Conservation (phyloP, 305 asterid species). For the Euphrasia arctica region DNA sequence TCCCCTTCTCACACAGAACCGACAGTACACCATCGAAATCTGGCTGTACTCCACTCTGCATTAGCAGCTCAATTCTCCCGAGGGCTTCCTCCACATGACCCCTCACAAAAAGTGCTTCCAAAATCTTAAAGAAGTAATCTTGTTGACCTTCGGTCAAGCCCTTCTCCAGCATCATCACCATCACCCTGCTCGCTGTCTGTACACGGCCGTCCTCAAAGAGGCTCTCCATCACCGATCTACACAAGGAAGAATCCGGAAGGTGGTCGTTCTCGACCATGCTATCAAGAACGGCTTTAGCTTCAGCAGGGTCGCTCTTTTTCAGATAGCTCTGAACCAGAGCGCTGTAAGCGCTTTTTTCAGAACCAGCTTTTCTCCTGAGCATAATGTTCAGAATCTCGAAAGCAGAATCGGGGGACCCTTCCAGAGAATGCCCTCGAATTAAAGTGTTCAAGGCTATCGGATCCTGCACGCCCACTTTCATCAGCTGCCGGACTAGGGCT, state of each 20-base stretch:
- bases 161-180: constrained; percentile 88
- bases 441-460: constrained; percentile 58
- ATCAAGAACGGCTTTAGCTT: constrained; percentile 75
- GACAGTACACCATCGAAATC: constrained; percentile 57
- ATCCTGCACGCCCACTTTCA: constrained; percentile 87
- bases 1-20: constrained; percentile 64
- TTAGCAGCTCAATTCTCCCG: constrained; percentile 75
- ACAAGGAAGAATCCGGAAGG: constrained; percentile 66
- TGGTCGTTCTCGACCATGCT: constrained; percentile 85
- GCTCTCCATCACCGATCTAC: constrained; percentile 71
- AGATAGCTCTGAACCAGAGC: constrained; percentile 61
- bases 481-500: constrained; percentile 67
- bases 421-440: constrained; percentile 68
- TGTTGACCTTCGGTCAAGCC: constrained; percentile 58
- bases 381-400: constrained; percentile 65
- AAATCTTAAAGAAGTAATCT: constrained; percentile 60
- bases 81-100: constrained; percentile 94
- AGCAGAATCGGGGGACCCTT: constrained; percentile 71
- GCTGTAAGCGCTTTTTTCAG: constrained; percentile 53
- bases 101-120: constrained; percentile 77
- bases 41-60: constrained; percentile 61
- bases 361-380: constrained; percentile 57
- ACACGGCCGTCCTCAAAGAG: constrained; percentile 86
- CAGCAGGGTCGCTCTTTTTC: constrained; percentile 70
- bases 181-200: constrained; percentile 92